phyloP scores from a whole-genome alignment of 495 filamentous ascomycete genomes.

The Hypoxylon perforatum region DNA sequence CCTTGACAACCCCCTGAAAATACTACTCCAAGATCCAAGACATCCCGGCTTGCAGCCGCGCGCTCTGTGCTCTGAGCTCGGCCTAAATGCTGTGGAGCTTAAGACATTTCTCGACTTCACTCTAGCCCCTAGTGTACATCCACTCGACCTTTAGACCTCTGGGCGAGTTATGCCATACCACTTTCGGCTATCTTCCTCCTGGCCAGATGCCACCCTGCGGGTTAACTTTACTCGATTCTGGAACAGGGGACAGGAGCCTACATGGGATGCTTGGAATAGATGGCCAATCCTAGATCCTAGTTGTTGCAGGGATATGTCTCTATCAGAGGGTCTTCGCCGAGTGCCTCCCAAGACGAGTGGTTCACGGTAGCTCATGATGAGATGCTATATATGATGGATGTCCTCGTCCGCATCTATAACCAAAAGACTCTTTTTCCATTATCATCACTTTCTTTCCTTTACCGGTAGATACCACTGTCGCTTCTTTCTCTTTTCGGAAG shows the following conservation, averaged over 20 bases:
- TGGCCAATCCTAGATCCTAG: slow-evolving; percentile 35
- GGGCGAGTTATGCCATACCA: slow-evolving; percentile 32
- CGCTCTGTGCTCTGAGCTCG: slow-evolving; percentile 40
- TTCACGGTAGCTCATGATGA: slow-evolving; percentile 28
- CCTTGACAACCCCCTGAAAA: slow-evolving; percentile 40
- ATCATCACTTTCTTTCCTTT: slow-evolving; percentile 51
- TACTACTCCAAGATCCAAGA: slow-evolving; percentile 40
- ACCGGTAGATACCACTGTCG: slow-evolving; percentile 40
- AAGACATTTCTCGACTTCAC: slow-evolving; percentile 36
- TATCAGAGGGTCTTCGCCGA: slow-evolving; percentile 22
- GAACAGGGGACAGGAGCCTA: slow-evolving; percentile 37
- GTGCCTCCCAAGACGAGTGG: slow-evolving; percentile 39
- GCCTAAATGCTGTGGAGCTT: slow-evolving; percentile 30
- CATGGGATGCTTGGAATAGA: slow-evolving; percentile 37
- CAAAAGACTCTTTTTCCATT: slow-evolving; percentile 40
- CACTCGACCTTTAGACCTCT: no score
- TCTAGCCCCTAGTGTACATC: slow-evolving; percentile 14
- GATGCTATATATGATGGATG: slow-evolving; percentile 45
- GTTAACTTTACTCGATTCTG: slow-evolving; percentile 30
- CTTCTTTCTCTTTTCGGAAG: slow-evolving; percentile 50
- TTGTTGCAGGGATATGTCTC: slow-evolving; percentile 26
- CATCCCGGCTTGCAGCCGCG: slow-evolving; percentile 38
- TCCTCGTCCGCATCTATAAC: slow-evolving; percentile 34
- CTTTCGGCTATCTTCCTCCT: slow-evolving; percentile 34
- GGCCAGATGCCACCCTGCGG: slow-evolving; percentile 22